Base-by-base conservation (phyloP, 768 basidiomycete genomes). In the Podaxis sp. region DNA sequence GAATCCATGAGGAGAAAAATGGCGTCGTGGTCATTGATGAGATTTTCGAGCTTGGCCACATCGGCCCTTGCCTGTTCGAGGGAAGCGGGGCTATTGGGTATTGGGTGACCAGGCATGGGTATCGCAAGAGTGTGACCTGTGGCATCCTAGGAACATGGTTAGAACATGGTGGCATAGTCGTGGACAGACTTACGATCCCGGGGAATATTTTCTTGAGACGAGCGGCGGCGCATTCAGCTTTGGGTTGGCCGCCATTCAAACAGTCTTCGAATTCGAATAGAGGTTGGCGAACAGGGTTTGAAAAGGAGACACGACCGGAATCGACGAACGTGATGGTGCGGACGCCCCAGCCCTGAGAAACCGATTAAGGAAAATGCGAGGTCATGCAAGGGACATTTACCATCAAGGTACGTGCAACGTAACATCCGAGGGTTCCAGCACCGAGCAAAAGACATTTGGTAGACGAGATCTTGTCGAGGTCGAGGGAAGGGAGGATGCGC, bases 31-130 rank as follows among this genome's bases (percentile, higher is more conserved):
- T 80, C 77, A 32, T 90, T 87, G 59, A 98, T 81, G 14, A 98
- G 82, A 25, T 79, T 71, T 67, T 95, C 93, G 7, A 99, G 81
- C 65, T 79, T 77, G 35, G 74, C 74, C 0, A 98, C 86, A 64
- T 93, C 88, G n/a, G 78, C 77, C 68, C 83, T 80, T 0, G 83
- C 78, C 66, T 87, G 82, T 2, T 79, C 80, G 4, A 87, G 70
- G 0, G 79, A 80, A 0, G 76, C 73, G 0, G 79, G 77, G 14
- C 72, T 74, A 1, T 73, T 57, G 3, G 93, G 85, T 59, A 98
- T 81, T 0, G 95, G 96, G 69, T 99, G 97, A 0, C 97, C 97
- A 0, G 97, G 97, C 95, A 99, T 98, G 6, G 96, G 96, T 64
- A 98, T 89, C 7, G 88, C 84, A 2, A 98, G 77, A 9, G 81